Evolutionary conservation across 2,329 filamentous ascomycete genomes (phyloP).

Genomic region (Cercospora zeae-maydis): DNA sequence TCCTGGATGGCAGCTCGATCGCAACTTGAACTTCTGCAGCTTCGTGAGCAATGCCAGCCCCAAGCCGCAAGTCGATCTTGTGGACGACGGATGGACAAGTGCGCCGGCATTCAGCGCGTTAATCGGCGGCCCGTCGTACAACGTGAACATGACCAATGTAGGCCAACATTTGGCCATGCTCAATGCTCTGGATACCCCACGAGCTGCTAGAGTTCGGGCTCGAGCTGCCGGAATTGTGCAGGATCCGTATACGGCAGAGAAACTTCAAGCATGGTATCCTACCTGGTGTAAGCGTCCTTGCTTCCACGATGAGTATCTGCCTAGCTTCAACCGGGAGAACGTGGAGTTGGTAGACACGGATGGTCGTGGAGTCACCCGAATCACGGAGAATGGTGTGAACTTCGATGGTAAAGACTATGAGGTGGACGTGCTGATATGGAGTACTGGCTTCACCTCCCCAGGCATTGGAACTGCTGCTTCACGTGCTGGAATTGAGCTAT

Average conservation of each 20-base stretch:
- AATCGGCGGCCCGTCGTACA: slow-evolving; percentile 36
- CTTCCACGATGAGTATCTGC: slow-evolving; percentile 37
- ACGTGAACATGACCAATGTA: slow-evolving; percentile 38
- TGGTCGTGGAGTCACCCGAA: slow-evolving; percentile 49
- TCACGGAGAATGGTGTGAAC: slow-evolving; percentile 49
- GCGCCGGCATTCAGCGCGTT: slow-evolving; percentile 33
- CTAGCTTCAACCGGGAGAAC: slow-evolving; percentile 56
- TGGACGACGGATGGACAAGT: slow-evolving; percentile 32
- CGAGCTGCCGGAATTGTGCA: slow-evolving; percentile 53
- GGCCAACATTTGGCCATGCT: slow-evolving; percentile 39
- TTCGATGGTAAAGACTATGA: slow-evolving; percentile 49
- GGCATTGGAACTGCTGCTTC: slow-evolving; percentile 31
- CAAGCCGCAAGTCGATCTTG: slow-evolving; percentile 42
- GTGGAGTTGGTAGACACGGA: slow-evolving; percentile 60
- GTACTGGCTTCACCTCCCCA: slow-evolving; percentile 44
- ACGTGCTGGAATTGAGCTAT: slow-evolving; percentile 26
- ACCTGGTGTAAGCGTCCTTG: slow-evolving; percentile 61
- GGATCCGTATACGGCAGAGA: slow-evolving; percentile 50
- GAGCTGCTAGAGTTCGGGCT: slow-evolving; percentile 45
- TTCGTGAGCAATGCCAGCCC: slow-evolving; percentile 37
- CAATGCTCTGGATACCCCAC: slow-evolving; percentile 43
- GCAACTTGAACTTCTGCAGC: slow-evolving; percentile 46
- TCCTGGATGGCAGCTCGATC: slow-evolving; percentile 51
- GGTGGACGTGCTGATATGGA: slow-evolving; percentile 48
- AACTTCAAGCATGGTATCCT: slow-evolving; percentile 59